A percentile compares a stretch with the other conserved stretches of the same genome.
phyloP scores from a whole-genome alignment of 352 stramenopile genomes.

The Phytophthora melonis region DNA sequence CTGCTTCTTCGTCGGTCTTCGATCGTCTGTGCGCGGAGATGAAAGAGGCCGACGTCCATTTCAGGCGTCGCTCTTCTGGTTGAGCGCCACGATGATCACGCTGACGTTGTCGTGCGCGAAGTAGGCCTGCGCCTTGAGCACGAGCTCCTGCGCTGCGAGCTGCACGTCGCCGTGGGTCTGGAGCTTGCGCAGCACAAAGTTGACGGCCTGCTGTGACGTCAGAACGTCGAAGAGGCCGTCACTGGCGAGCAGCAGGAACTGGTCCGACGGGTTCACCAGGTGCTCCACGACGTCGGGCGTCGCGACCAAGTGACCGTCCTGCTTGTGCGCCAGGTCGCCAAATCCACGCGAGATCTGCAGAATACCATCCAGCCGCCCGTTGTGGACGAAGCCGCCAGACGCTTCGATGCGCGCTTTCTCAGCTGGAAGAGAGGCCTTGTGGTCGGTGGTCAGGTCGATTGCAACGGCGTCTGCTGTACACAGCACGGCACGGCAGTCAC shows the following conservation, averaged over 20 bases:
- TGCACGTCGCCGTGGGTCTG: conserved; percentile 90
- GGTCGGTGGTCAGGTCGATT: conserved; percentile 86
- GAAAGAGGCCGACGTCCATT: conserved; percentile 35
- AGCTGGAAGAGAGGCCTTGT: conserved; percentile 83
- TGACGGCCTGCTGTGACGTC: conserved; percentile 90
- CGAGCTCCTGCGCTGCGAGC: conserved; percentile 86
- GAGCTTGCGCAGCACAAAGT: conserved; percentile 92
- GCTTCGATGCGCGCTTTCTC: conserved; percentile 87
- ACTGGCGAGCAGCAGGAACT: conserved; percentile 93
- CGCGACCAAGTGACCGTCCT: conserved; percentile 86
- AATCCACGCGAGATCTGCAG: conserved; percentile 90
- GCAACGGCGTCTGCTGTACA: conserved; percentile 77
- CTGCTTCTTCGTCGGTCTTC: conserved; percentile 37
- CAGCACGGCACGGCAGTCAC: conserved; percentile 91
- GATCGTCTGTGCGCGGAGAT: conserved; percentile 15
- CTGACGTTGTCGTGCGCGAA: conserved; percentile 93
- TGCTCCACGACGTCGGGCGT: conserved; percentile 86
- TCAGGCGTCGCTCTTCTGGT: conserved; percentile 64
- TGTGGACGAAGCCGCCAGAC: conserved; percentile 89
- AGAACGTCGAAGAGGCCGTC: conserved; percentile 94
- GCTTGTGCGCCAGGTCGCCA: conserved; percentile 91
- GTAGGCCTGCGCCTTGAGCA: conserved; percentile 90
- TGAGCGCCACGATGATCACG: conserved; percentile 88
- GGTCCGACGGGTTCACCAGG: conserved; percentile 67
- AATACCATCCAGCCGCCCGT: conserved; percentile 89